Percentiles rank a stretch among this genome's conserved stretches.
Conservation (phyloP, 768 basidiomycete genomes). For the Pleurotus tuber-regium region DNA sequence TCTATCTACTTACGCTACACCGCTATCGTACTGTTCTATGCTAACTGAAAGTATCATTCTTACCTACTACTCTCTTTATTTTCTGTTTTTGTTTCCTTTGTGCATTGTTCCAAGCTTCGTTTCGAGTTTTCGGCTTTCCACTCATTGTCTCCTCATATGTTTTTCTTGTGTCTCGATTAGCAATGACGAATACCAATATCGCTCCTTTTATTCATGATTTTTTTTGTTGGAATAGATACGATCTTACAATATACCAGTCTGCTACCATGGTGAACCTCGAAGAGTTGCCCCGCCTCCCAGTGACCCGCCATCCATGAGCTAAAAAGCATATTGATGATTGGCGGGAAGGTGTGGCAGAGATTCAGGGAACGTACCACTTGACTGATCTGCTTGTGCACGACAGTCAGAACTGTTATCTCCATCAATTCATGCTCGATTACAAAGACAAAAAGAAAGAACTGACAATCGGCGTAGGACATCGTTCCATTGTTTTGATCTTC, state of each 20-base stretch:
- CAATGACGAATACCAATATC: constrained; percentile 28
- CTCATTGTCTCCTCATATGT: too few species aligned
- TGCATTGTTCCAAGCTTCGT: constrained; percentile 8
- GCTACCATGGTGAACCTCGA: constrained; percentile 43
- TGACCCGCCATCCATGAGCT: constrained; percentile 41
- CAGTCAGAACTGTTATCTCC: constrained; percentile 37
- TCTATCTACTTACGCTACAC: too few species aligned
- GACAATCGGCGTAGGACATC: constrained; percentile 89
- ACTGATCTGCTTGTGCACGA: constrained; percentile 49
- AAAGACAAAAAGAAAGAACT: constrained; percentile 22
- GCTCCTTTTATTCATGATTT: constrained; percentile 21
- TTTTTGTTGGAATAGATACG: constrained; percentile 9
- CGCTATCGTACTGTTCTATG: constrained; percentile 4
- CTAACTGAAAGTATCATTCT: neutral
- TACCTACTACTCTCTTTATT: constrained; percentile 8
- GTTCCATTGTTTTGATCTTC: constrained; percentile 98
- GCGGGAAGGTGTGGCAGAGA: neutral
- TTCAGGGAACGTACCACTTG: constrained; percentile 44
- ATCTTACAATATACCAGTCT: constrained; percentile 1
- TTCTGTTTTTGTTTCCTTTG: constrained; percentile 18
- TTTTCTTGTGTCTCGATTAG: constrained; percentile 26
- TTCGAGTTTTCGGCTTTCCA: too few species aligned
- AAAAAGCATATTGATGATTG: constrained; percentile 8
- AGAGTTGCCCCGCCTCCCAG: constrained; percentile 33
- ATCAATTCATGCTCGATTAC: constrained; percentile 7